Evolutionary conservation across 148 eudicot species (phyloP), one percentile per base, ranked within the genome.

Genomic region (Rhododendron mucronatum): DNA sequence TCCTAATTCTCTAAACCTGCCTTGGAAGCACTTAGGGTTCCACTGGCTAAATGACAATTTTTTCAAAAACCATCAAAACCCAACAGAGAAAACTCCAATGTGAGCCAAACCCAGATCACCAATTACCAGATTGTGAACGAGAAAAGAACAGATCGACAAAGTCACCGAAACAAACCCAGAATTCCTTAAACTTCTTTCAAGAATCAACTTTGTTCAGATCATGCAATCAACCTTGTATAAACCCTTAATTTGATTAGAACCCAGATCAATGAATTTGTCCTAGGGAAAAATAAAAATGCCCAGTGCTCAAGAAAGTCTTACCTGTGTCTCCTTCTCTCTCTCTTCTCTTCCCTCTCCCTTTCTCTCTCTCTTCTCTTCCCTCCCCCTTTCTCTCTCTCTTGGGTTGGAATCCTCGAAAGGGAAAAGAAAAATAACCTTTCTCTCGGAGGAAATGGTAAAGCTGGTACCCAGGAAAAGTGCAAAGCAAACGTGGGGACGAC

Each of bases 401-500:
- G 45, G 44, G 84, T 86, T 3, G 73, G 44, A 75, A 73, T 74
- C 51, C 76, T 28, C 88, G 2, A 21, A 45, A 28, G 69, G 63
- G 7, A 41, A 41, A 41, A 41, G 6, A 41, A 41, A 74, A 45
- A 74, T 65, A 7, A 1, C 48, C 67, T 48, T 20, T 79, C 85
- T 53, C 16, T 85, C 85, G 84, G 65, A 82, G 30, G 71, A 84
- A 85, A 84, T 48, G 88, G 86, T 47, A 88, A 86, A 89, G 88
- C 44, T 67, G 45, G 45, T 76, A 59, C 87, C 88, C 86, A 88
- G 73, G 87, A 86, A 87, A 89, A 88, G 91, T 78, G 90, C 92
- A 83, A 59, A 59, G 75, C 86, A 83, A 90, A 92, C 90, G 92
- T 91, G 91, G 91, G 90, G 80, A 87, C 92, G 74, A 91, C 94